phyloP scores from a whole-genome alignment of 306 rosid species.

The Cicer chorassanicum region DNA sequence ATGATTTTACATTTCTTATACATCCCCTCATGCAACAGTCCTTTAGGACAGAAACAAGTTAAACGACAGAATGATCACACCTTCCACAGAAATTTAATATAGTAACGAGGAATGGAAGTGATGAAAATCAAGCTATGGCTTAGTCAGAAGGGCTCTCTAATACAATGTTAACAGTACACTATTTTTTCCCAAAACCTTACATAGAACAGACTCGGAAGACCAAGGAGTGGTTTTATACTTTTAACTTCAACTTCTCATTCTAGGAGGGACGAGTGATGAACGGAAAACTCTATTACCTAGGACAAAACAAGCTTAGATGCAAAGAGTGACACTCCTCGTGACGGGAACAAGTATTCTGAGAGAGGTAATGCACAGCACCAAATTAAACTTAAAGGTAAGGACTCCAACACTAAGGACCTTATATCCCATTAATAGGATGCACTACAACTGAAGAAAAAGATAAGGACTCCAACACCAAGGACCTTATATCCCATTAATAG shows the following conservation, averaged over 20 bases:
- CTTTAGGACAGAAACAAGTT: constrained; percentile 1
- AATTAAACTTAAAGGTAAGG: constrained; percentile 16
- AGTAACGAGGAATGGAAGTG: no score
- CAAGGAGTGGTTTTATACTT: neutral
- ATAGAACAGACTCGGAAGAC: neutral
- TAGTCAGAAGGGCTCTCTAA: constrained; percentile 17
- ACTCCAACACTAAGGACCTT: constrained; percentile 8
- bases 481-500: neutral
- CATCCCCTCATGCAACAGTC: neutral
- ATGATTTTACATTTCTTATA: constrained; percentile 32
- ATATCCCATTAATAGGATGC: neutral
- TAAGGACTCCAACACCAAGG: no score
- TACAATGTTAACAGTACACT: neutral
- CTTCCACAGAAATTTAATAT: neutral
- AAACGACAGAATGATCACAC: constrained; percentile 5
- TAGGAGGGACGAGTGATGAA: neutral
- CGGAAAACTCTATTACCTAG: neutral
- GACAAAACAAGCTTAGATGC: neutral
- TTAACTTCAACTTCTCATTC: neutral
- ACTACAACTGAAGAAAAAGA: constrained; percentile 2
- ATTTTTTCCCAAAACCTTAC: neutral
- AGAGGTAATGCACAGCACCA: constrained; percentile 1
- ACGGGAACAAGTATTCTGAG: neutral
- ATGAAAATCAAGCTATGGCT: neutral
- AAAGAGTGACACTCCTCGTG: neutral